Base-by-base conservation (phyloP, 2,329 filamentous ascomycete genomes). In the Diaporthe citriasiana region DNA sequence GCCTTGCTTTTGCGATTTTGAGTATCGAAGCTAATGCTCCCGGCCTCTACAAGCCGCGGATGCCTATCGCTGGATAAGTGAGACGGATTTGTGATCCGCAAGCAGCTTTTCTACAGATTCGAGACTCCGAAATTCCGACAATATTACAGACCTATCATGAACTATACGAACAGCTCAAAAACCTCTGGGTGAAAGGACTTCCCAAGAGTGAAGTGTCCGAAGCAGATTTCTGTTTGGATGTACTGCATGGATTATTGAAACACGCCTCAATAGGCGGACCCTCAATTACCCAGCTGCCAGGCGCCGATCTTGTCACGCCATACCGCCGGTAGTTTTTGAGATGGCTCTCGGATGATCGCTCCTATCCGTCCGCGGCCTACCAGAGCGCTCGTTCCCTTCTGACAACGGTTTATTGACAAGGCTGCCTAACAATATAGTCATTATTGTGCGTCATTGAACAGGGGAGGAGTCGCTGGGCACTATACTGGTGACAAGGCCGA, bases 261-360 rank as follows among this genome's bases (percentile, higher is more conserved):
- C 45, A 51, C 45, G 30, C 45, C 8, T 51, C 15, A 22, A 9
- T n/a, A n/a, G 2, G 27, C 13, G 25, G 27, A 40, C 12, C 40
- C 17, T 6, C 22, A 30, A 51, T 8, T 13, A 22, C 33, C 30
- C 45, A 38, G 25, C 22, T 66, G 22, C 33, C 30, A 15, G 63
- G 63, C 12, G 45, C 30, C 30, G 45, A 66, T 66, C 63, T 33
- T 51, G 45, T 10, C 47, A 27, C 25, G 17, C 50, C 30, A 51
- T 33, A 9, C 22, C 15, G 30, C 47, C 30, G 63, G 63, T 50
- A 66, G 45, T 66, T 66, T 45, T 66, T 33, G 13, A 66, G 45
- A 38, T 27, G 30, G 30, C 7, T 19, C n/a, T 19, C 7, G 33
- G 59, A 50, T 33, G 59, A 65, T 35, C 25, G 40, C 9, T 30